Percentiles rank a stretch among this genome's conserved stretches.
These are phyloP conservation scores for Dendrocalamus latiflorus DNA, from an alignment of 202 grass and related monocot species.

Conservation along the genomic window DNA sequence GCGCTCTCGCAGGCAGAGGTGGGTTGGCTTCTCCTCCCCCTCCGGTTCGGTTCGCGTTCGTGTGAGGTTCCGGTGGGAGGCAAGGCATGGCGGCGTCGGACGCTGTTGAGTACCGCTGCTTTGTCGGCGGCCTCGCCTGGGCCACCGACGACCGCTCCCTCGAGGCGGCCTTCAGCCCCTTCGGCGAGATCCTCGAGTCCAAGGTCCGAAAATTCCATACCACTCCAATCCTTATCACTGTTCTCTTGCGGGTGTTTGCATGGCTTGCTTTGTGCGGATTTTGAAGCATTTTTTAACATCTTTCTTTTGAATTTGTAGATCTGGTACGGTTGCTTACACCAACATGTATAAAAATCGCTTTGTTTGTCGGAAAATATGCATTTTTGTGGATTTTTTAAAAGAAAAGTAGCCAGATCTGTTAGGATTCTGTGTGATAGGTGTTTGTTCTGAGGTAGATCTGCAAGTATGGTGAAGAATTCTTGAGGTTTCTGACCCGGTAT, in stretches of 20 bases:
- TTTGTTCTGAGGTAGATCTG: not conserved
- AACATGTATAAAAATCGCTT: not conserved
- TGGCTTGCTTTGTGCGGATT: not conserved
- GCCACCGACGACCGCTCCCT: constrained; percentile 70
- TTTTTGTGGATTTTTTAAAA: not conserved
- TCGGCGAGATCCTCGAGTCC: constrained; percentile 82
- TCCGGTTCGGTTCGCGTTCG: not conserved
- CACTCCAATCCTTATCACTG: not conserved
- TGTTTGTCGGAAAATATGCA: not conserved
- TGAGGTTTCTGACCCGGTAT: not conserved
- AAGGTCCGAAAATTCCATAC: constrained; percentile 40
- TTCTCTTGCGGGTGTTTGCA: not conserved
- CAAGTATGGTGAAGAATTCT: not conserved
- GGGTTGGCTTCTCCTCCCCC: constrained; percentile 74
- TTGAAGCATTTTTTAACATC: not conserved
- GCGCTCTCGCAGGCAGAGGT: constrained; percentile 52
- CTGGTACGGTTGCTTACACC: not conserved
- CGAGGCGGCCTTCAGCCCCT: constrained; percentile 61
- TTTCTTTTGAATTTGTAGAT: not conserved
- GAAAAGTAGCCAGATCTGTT: not conserved
- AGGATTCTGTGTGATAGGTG: not conserved
- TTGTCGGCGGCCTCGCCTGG: constrained; percentile 93
- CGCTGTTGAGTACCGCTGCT: constrained; percentile 62
- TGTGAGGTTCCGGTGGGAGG: not conserved
- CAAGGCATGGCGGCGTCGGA: constrained; percentile 9